Evolutionary conservation across 495 filamentous ascomycete species (phyloP), one percentile per base, ranked within the genome.

Genomic region (Penicillium canescens): DNA sequence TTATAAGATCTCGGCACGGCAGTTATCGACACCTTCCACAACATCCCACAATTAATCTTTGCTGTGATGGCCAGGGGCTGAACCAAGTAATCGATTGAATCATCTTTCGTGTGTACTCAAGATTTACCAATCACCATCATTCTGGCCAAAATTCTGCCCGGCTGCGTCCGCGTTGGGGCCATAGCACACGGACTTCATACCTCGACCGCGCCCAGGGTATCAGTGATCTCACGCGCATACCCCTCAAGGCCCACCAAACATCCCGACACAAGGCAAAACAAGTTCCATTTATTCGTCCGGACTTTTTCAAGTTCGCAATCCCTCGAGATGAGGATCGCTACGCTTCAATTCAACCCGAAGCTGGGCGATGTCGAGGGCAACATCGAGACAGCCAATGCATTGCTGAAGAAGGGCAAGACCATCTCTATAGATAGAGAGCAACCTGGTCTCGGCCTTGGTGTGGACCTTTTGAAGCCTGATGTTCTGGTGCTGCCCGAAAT

Each of bases 401-500:
- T 96, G 47, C 74, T 98, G 10, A 75, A 78, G 20, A 75, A 69
- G 41, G 66, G 59, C 11, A 70, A 65, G 38, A 28, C 41, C 8
- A 18, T 62, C 21, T 50, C 53, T 10, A 36, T 54, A 5, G 45
- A 38, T 39, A 52, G 37, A 12, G 23, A 41, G 35, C 21, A 24
- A 8, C 41, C 41, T 1, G 16, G 46, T 3, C 14, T 55, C n/a
- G 43, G 53, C 4, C 35, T 60, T 24, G 71, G 61, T 11, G 46
- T 70, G 13, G 67, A 74, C 10, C n/a, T 49, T 4, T 50, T 73
- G 36, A 62, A 51, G 40, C 65, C 67, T 26, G 76, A 80, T 60
- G 68, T 96, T 39, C 77, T 97, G 13, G 83, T 96, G 11, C 73
- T 98, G 47, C 91, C 92, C 10, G 93, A 98, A 71, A 69, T 96